Evolutionary conservation across 2,329 filamentous ascomycete genomes (phyloP), one percentile per base, ranked within the genome.

Genomic region (Blumeria graminis): DNA sequence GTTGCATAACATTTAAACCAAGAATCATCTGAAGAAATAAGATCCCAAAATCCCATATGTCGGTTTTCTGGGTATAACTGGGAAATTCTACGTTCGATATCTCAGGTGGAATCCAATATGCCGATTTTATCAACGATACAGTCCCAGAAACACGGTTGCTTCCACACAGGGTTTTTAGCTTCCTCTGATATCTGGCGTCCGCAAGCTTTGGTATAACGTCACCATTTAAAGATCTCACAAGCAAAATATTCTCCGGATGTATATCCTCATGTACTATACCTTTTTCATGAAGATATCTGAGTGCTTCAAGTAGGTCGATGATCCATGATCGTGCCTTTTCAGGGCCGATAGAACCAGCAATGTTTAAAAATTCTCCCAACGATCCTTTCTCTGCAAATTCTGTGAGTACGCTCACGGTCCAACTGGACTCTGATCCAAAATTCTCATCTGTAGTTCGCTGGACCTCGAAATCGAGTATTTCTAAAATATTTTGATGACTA

Each of bases 1-100:
- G 84, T 58, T 82, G 75, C 16, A 84, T 73, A 6, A 87, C 77
- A 61, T 87, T 80, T 36, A 87, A 73, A 1, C 92, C 92, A 66
- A 95, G 90, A 3, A 92, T 77, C 87, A 96, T 95, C 67, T 98
- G 90, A 41, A 94, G 69, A 62, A 95, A 85, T 5, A 95, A 77
- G 34, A 95, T 79, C 4, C 92, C 92, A 63, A 98, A 80, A 61
- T 95, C 86, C 92, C 92, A 98, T 8, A 96, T 78, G 66, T 96
- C 92, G 0, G 87, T 86, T 67, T 94, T 94, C 63, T 77, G 76
- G 1, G 76, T 80, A 69, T 82, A 74, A 67, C 83, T 72, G 34
- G 75, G 75, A 33, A 76, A 81, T 28, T 34, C 32, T 58, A 75
- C 77, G 51, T 71, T 76, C 34, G 77, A 76, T 55, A 88, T 75